phyloP scores from a whole-genome alignment of 192 early-diverging fungal species.

The Coemansia erecta region DNA sequence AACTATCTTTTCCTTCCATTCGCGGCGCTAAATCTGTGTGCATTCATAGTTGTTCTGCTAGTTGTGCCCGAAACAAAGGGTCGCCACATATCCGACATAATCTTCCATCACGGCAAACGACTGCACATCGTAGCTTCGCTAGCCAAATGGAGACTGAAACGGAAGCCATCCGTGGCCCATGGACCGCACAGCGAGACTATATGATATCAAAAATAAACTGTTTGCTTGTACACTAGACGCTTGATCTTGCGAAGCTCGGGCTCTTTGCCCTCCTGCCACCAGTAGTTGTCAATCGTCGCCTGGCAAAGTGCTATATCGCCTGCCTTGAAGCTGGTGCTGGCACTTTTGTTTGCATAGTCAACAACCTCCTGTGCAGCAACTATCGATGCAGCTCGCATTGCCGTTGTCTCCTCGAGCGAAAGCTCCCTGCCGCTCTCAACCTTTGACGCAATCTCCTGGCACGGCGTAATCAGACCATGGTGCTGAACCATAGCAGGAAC shows the following conservation, averaged over 20 bases:
- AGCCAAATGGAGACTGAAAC: constrained; percentile 1
- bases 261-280: constrained; percentile 75
- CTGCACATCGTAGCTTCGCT: constrained; percentile 30
- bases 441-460: constrained; percentile 50
- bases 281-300: constrained; percentile 63
- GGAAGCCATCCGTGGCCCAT: not conserved
- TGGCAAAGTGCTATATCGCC: constrained; percentile 46
- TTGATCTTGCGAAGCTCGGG: constrained; percentile 56
- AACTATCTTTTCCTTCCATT: constrained; percentile 62
- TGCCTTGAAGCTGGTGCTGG: constrained; percentile 16
- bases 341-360: constrained; percentile 24
- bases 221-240: constrained; percentile 62
- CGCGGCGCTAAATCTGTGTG: constrained; percentile 56
- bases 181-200: no score
- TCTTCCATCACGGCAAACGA: constrained; percentile 26
- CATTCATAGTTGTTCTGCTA: constrained; percentile 60
- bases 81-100: constrained; percentile 62
- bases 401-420: constrained; percentile 53
- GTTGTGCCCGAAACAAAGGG: constrained; percentile 81
- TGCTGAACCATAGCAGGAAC: constrained; percentile 66
- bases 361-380: constrained; percentile 63
- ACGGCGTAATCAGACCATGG: constrained; percentile 53
- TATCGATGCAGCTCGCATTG: constrained; percentile 71
- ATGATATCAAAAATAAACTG: constrained; percentile 61
- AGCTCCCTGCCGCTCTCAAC: constrained; percentile 51